Conservation (phyloP, 75 land plant species). For the Pinus taeda region DNA sequence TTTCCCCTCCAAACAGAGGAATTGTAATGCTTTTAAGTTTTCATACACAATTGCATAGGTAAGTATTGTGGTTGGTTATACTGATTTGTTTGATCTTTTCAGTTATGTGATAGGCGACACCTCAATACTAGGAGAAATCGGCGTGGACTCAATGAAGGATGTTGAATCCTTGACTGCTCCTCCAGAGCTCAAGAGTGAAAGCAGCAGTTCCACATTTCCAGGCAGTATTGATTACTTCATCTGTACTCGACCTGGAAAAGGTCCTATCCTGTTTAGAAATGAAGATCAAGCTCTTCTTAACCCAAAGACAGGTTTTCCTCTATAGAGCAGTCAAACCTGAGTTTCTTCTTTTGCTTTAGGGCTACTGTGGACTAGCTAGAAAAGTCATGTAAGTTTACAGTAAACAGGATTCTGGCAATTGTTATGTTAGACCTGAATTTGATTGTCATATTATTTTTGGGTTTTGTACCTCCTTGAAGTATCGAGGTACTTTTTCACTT, state of each 20-base stretch:
- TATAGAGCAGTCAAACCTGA: neutral
- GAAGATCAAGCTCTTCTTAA: constrained; percentile 45
- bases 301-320: constrained; percentile 63
- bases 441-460: neutral
- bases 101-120: constrained; percentile 87
- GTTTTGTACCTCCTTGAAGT: neutral
- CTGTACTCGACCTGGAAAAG: constrained; percentile 44
- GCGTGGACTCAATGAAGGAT: constrained; percentile 50
- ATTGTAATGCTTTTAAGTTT: neutral
- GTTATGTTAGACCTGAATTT: neutral
- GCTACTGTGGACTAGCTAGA: too few species aligned
- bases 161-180: constrained; percentile 53
- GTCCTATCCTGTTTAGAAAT: constrained; percentile 25
- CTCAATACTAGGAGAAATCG: constrained; percentile 58
- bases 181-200: constrained; percentile 22
- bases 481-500: neutral
- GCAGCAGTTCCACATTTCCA: constrained; percentile 2
- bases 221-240: constrained; percentile 42
- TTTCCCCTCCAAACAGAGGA: neutral
- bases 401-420: too few species aligned
- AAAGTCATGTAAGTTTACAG: neutral
- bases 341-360: constrained; percentile 3
- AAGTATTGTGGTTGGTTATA: neutral
- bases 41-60: too few species aligned
- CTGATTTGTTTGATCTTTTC: constrained; percentile 11